Evolutionary conservation across 1,139 yeast genomes (phyloP).

Genomic region (Kodamaea fungicola): DNA sequence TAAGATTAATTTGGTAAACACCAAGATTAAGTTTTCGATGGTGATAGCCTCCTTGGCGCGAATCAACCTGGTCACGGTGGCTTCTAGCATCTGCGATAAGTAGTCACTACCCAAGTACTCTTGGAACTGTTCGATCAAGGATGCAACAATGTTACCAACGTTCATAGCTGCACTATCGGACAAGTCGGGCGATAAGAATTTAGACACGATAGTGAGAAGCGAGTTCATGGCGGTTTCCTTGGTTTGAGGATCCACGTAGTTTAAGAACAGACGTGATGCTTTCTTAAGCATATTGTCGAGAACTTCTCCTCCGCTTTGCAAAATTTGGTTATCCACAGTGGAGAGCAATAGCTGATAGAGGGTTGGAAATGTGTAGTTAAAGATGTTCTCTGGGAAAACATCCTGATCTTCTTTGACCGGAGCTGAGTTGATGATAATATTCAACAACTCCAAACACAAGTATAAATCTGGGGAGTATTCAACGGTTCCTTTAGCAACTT

Average conservation of each 20-base stretch:
- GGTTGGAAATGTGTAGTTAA: constrained; percentile 48
- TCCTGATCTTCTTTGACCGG: constrained; percentile 31
- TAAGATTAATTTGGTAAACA: constrained; percentile 69
- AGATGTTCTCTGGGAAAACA: constrained; percentile 46
- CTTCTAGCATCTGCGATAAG: constrained; percentile 60
- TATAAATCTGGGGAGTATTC: constrained; percentile 59
- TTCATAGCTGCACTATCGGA: constrained; percentile 79
- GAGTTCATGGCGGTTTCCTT: constrained; percentile 50
- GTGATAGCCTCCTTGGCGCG: constrained; percentile 68
- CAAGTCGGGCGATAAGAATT: constrained; percentile 65
- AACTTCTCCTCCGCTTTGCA: constrained; percentile 77
- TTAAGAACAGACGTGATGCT: constrained; percentile 42
- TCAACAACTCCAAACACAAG: constrained; percentile 64
- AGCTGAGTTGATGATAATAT: constrained; percentile 48
- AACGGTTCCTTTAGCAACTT: constrained; percentile 16
- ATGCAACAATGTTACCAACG: constrained; percentile 65
- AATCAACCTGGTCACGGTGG: constrained; percentile 65
- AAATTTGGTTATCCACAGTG: constrained; percentile 72
- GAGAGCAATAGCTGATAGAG: constrained; percentile 48
- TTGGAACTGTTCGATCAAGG: constrained; percentile 60
- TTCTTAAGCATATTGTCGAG: constrained; percentile 60
- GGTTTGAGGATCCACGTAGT: constrained; percentile 34
- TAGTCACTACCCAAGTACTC: constrained; percentile 45
- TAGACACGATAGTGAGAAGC: constrained; percentile 60
- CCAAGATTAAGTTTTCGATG: constrained; percentile 70